Evolutionary conservation across 768 basidiomycete genomes (phyloP), one percentile per base, ranked within the genome.

Genomic region (Dacryopinax primogenitus): DNA sequence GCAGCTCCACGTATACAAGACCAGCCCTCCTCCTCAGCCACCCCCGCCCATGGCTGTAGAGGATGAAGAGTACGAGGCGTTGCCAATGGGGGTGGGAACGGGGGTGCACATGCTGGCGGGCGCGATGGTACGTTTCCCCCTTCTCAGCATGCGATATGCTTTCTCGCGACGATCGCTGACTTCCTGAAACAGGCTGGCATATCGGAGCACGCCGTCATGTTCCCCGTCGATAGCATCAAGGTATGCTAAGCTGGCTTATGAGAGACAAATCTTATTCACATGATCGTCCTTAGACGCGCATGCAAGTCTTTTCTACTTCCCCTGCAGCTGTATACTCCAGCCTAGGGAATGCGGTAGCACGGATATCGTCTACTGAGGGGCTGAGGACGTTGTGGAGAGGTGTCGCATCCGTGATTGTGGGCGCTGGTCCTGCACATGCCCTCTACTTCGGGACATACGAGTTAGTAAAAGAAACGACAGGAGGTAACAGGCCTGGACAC

Each of bases 191-290:
- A 95, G 93, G 96, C 96, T 71, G 96, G 96, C 67, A 98, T 99
- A 70, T 93, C 94, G 64, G 96, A 99, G 75, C 96, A 99, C 78
- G 90, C 93, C 33, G 92, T 96, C 74, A 98, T 99, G 88, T 99
- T 90, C 74, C 96, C 96, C 3, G 79, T 98, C 68, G 96, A 99
- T 78, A 95, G 92, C 72, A 97, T 99, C 74, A 99, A 99, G 82
- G 96, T 90, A 66, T 66, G 64, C 18, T 39, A 36, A 28, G 23
- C 41, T 26, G 30, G 45, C 51, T 47, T 3, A 30, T 33, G 39
- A 28, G 63, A 30, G 51, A 30, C n/a, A 58, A 34, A 13, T 58
- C 62, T 16, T 28, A 64, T 63, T 66, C 62, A 62, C 64, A 61
- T 64, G 34, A 33, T 30, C 13, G 30, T 44, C 21, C 33, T 23